Conservation (phyloP, 768 basidiomycete species). For the Epithele typhae region DNA sequence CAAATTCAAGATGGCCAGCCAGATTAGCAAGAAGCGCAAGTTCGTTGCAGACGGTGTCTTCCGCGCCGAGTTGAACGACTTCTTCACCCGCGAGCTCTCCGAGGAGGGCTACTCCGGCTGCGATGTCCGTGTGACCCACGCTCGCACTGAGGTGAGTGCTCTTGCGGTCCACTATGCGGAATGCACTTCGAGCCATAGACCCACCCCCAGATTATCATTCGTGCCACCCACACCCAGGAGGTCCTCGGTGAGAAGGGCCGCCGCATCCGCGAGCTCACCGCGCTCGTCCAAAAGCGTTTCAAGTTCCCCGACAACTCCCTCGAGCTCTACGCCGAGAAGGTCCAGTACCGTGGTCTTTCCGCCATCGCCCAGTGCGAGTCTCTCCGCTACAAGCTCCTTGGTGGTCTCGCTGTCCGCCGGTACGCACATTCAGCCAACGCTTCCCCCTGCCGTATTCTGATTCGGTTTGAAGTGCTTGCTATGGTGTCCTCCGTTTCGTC, state of each 20-base stretch:
- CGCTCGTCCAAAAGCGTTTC: conserved; percentile 98
- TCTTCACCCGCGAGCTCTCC: conserved; percentile 96
- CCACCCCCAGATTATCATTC: conserved; percentile 84
- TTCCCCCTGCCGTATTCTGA: too few species aligned
- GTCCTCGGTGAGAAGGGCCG: conserved; percentile 99
- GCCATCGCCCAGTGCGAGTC: conserved; percentile 99
- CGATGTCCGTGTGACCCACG: conserved; percentile 99
- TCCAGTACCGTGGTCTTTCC: conserved; percentile 95
- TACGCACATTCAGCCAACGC: conserved; percentile 40
- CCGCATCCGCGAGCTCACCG: conserved; percentile 96
- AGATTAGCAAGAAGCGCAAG: conserved; percentile 98
- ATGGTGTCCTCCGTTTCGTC: conserved; percentile 99
- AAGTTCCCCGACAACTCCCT: conserved; percentile 99
- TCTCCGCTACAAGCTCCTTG: conserved; percentile 97
- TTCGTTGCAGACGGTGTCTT: conserved; percentile 98
- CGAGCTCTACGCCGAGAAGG: conserved; percentile 99
- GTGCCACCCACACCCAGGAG: conserved; percentile 98
- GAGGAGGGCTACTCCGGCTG: conserved; percentile 99
- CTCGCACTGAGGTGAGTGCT: conserved; percentile 81
- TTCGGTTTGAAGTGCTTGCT: conserved; percentile 68
- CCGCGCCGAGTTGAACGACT: conserved; percentile 98
- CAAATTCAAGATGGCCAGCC: conserved; percentile 62
- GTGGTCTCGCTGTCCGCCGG: conserved; percentile 98
- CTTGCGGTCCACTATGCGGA: background rate
- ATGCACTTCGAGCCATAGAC: conserved; percentile 2